Evolutionary conservation across 768 basidiomycete genomes (phyloP).

Genomic region (Amanita polypyramis): DNA sequence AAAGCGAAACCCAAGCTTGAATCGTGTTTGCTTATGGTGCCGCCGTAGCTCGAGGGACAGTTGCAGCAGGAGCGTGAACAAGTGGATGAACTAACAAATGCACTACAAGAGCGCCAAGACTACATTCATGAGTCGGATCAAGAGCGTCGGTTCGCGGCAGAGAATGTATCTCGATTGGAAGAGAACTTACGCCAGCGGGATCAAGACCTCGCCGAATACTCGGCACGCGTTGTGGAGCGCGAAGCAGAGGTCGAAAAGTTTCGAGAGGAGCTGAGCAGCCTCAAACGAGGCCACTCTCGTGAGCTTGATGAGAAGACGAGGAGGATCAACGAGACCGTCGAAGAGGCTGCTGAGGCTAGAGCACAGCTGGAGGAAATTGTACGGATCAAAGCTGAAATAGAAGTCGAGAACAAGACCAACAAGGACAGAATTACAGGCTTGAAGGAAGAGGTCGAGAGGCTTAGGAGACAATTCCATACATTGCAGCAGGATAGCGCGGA

Average conservation of each 20-base stretch:
- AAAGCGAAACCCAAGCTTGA: background rate
- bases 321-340: constrained; percentile 33
- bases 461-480: constrained; percentile 54
- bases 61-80: constrained; percentile 44
- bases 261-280: constrained; percentile 41
- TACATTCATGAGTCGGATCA: constrained; percentile 40
- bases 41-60: constrained; percentile 38
- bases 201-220: constrained; percentile 38
- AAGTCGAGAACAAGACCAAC: constrained; percentile 36
- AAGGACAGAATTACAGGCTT: constrained; percentile 40
- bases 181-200: constrained; percentile 48
- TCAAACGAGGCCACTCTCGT: constrained; percentile 46
- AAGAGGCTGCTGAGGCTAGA: constrained; percentile 35
- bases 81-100: constrained; percentile 32
- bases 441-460: constrained; percentile 47
- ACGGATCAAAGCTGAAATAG: constrained; percentile 43
- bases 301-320: constrained; percentile 37
- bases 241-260: constrained; percentile 45
- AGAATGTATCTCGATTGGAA: constrained; percentile 46
- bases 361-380: constrained; percentile 38
- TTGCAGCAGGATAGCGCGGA: constrained; percentile 77
- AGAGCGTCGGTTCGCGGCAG: constrained; percentile 45
- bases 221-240: constrained; percentile 32
- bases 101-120: constrained; percentile 43
- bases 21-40: background rate